Evolutionary conservation across 768 basidiomycete genomes (phyloP), one percentile per base, ranked within the genome.

Genomic region (Tylopilus plumbeoviolaceoides): DNA sequence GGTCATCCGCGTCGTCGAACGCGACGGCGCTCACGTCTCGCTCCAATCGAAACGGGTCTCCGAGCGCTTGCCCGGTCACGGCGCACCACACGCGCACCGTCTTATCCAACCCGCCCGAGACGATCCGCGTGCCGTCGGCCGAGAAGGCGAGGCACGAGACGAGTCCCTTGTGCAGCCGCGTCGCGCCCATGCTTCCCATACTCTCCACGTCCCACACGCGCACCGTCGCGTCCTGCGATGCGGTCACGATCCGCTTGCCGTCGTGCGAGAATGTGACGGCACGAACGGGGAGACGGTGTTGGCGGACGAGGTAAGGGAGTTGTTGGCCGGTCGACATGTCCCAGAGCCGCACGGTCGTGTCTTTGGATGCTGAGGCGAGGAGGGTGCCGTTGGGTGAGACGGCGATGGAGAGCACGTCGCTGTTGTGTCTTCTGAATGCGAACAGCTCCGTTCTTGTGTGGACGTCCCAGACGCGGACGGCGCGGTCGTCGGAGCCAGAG

Each of bases 151-250:
- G 28, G 10, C 28, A 30, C 8, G 28, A 30, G 7, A 70, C 69
- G 35, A 62, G 63, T 20, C 60, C 58, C 8, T 58, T 70, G 57
- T 72, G 70, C 0, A 63, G 58, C 0, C 59, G 54, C 8, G 50
- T 20, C n/a, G 47, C 57, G 8, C 53, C 63, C 50, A 72, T 63
- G 27, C 63, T 64, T 23, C 65, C 66, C 4, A 54, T 60, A 11
- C 67, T 63, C 43, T 65, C 61, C 1, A 61, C 43, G 46, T 72
- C 66, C 69, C 69, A 72, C 4, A 70, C 57, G 31, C 67, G 69
- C 28, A 72, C 60, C 5, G 56, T 65, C 39, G 49, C 39, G 14
- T 70, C 69, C 1, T 51, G 31, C 1, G 61, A 63, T 1, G 63
- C 61, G 10, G 70, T 71, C 33, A 70, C 56, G 18, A 70, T 53